phyloP scores from a whole-genome alignment of 345 rosid species.

The Murraya koenigii region DNA sequence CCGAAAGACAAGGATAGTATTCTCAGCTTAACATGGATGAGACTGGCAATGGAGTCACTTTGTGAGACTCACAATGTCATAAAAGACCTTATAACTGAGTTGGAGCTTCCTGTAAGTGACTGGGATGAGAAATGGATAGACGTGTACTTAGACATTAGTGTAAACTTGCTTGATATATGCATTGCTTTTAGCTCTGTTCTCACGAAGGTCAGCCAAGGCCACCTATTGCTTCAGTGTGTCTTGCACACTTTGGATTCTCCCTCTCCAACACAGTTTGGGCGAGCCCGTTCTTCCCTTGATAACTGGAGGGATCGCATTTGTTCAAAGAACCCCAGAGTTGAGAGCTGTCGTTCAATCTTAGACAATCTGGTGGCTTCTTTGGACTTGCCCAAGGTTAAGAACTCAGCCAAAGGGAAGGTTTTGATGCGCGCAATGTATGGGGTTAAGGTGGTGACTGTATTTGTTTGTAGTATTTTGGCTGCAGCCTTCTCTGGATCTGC shows the following conservation, averaged over 20 bases:
- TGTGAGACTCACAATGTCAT: conserved; percentile 66
- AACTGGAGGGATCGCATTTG: conserved; percentile 70
- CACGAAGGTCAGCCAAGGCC: conserved; percentile 70
- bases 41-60: conserved; percentile 70
- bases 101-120: conserved; percentile 74
- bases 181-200: conserved; percentile 80
- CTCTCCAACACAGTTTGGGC: conserved; percentile 41
- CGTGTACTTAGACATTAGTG: conserved; percentile 81
- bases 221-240: conserved; percentile 69
- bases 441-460: conserved; percentile 75
- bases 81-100: conserved; percentile 62
- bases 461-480: conserved; percentile 67
- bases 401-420: conserved; percentile 82
- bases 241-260: conserved; percentile 58
- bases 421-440: conserved; percentile 89
- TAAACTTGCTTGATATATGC: conserved; percentile 80
- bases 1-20: conserved; percentile 60
- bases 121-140: conserved; percentile 97
- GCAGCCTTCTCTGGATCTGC: conserved; percentile 73
- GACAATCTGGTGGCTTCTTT: conserved; percentile 52
- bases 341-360: conserved; percentile 54
- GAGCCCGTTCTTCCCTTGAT: conserved; percentile 64
- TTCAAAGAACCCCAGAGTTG: conserved; percentile 62
- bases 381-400: conserved; percentile 77
- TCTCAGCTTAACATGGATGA: conserved; percentile 84